Base-by-base conservation (phyloP, 2,329 filamentous ascomycete genomes). In the Aureobasidium melanogenum region DNA sequence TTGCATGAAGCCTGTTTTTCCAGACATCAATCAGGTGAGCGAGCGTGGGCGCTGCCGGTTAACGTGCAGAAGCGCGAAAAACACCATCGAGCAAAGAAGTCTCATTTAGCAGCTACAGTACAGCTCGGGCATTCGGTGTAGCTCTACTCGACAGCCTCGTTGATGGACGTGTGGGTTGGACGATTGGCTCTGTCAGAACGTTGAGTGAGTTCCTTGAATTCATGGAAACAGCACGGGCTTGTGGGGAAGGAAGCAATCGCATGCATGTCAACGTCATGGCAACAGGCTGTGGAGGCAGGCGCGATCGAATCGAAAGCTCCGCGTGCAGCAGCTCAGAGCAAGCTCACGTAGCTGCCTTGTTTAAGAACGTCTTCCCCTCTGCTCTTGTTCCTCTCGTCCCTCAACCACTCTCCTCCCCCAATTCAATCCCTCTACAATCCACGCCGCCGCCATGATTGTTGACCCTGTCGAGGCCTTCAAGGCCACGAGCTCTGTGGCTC, bases 391-490 rank as follows among this genome's bases (percentile, higher is more conserved):
- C 39, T 30, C 30, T 12, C 22, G 12, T 19, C 28, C 54, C 26
- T 47, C 54, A 47, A 17, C 54, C 54, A 17, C 39, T 28, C 54
- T 57, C 54, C 41, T 56, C 54, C 26, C 32, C 41, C 15, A 46
- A 10, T 30, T 12, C 60, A 62, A 41, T 63, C 65, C 38, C 28
- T 44, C 14, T 28, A 10, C 54, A 57, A 46, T 47, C 41, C 30
- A 57, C 32, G 43, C 65, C 66, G 65, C 65, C 70, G 75, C 64
- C 69, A 79, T 78, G 74, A 75, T 79, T 64, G 72, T 75, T 67
- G 75, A 79, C 67, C 73, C 75, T 56, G 72, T 78, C 57, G 71
- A 77, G 65, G 72, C 71, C 67, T 72, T 72, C 26, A 71, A 70
- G 65, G 66, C 64, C 47, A 64, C 67, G 60, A 65, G 64, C 46